Conservation (phyloP, 768 basidiomycete species). For the Phaffia australis region DNA sequence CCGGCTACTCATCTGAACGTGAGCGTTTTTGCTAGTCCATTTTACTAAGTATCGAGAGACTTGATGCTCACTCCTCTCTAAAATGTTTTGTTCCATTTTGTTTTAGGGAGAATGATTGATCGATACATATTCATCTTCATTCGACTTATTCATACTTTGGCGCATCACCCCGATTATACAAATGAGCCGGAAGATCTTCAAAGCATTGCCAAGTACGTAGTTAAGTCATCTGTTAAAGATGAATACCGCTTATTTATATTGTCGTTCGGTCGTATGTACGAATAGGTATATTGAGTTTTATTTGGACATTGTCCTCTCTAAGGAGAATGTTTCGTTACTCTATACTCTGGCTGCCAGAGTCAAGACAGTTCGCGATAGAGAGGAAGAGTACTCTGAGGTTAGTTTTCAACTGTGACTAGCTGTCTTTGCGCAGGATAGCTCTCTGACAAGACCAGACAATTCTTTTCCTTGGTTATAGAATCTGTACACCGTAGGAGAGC, state of each 20-base stretch:
- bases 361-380: conserved; percentile 76
- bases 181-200: conserved; percentile 55
- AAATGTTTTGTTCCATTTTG: not conserved
- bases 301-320: conserved; percentile 59
- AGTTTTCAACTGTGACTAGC: not conserved
- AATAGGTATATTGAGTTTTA: conserved; percentile 80
- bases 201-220: conserved; percentile 66
- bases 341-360: conserved; percentile 68
- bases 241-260: not conserved
- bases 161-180: conserved; percentile 81
- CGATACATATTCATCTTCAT: conserved; percentile 49
- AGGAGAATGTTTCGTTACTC: conserved; percentile 75
- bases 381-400: conserved; percentile 60
- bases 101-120: not conserved
- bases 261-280: not conserved
- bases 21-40: not conserved
- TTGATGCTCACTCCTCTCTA: not conserved
- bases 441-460: not conserved
- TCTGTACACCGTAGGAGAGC: conserved; percentile 73
- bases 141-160: conserved; percentile 72
- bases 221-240: not conserved
- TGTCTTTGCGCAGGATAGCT: not conserved
- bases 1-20: not conserved
- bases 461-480: conserved; percentile 46
- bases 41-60: not conserved